Evolutionary conservation across 257 asterid species (phyloP).

Genomic region (Salvia hispanica): DNA sequence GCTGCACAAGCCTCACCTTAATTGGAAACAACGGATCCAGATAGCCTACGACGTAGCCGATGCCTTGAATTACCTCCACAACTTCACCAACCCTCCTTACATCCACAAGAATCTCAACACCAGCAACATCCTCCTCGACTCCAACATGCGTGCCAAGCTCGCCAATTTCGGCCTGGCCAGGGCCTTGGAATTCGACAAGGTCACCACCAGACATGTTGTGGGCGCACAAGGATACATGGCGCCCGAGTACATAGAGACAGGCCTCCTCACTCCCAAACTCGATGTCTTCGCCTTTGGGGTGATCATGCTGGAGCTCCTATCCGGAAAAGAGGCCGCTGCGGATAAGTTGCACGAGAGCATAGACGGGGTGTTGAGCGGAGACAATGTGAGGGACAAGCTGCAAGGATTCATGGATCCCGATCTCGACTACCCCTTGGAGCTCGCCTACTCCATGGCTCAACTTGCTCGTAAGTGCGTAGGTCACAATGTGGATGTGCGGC

Average conservation of each 20-base stretch:
- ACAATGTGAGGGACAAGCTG: conserved; percentile 52
- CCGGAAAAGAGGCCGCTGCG: conserved; percentile 40
- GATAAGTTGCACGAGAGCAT: conserved; percentile 31
- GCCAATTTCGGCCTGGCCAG: conserved; percentile 49
- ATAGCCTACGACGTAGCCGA: conserved; percentile 59
- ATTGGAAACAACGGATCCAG: conserved; percentile 61
- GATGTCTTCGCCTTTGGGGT: conserved; percentile 63
- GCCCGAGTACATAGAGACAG: conserved; percentile 60
- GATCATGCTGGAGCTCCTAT: conserved; percentile 53
- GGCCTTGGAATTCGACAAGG: conserved; percentile 27
- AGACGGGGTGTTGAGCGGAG: conserved; percentile 42
- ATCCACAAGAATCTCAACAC: conserved; percentile 65
- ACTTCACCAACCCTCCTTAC: conserved; percentile 59
- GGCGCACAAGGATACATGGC: conserved; percentile 67
- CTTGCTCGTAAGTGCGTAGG: conserved; percentile 57
- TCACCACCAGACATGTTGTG: conserved; percentile 54
- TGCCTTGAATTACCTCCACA: conserved; percentile 66
- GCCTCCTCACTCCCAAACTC: conserved; percentile 51
- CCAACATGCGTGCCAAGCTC: conserved; percentile 53
- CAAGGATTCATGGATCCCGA: conserved; percentile 46
- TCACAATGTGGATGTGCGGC: conserved; percentile 42
- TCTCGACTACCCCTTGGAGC: conserved; percentile 51
- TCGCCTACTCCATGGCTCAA: conserved; percentile 52
- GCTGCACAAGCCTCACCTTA: conserved; percentile 37
- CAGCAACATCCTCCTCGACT: conserved; percentile 54